Percentiles rank a stretch among this genome's conserved stretches.
Evolutionary conservation across 2,329 filamentous ascomycete species (phyloP).

Genomic region (Aspergillus flavus): DNA sequence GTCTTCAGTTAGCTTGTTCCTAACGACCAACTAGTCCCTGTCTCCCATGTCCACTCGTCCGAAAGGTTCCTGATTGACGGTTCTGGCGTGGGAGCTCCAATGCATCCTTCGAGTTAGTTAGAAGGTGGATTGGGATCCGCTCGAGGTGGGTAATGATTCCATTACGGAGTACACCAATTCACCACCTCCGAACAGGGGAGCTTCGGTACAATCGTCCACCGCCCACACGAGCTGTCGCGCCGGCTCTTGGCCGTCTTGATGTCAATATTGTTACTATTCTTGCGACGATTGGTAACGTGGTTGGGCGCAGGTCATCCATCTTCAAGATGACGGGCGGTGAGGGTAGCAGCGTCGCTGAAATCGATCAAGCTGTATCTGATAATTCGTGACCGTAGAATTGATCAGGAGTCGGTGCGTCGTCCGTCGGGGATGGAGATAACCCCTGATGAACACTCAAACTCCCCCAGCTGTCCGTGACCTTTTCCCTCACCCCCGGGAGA

Average conservation of each 20-base stretch:
- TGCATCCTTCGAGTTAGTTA: conserved; percentile 14
- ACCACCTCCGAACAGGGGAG: conserved; percentile 17
- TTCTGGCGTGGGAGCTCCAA: conserved; percentile 12
- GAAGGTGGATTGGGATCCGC: conserved; percentile 23
- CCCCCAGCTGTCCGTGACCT: neutral
- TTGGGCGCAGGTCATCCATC: neutral
- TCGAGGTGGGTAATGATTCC: conserved; percentile 20
- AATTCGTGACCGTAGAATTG: neutral
- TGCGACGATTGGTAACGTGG: neutral
- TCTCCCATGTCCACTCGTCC: conserved; percentile 4
- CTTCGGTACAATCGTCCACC: conserved; percentile 8
- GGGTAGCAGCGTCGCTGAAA: neutral
- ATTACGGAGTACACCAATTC: conserved; percentile 18
- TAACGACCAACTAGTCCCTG: conserved; percentile 7
- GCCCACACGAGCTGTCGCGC: conserved; percentile 20
- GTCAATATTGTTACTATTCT: neutral
- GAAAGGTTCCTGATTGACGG: conserved; percentile 19
- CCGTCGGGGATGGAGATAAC: neutral
- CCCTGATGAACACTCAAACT: conserved; percentile 3
- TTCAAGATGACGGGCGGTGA: neutral
- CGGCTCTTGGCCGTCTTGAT: conserved; percentile 6
- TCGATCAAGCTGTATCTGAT: neutral
- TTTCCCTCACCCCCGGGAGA: neutral
- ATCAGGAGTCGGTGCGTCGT: neutral
- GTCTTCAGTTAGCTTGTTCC: conserved; percentile 1